These are phyloP conservation scores for Aspergillus homomorphus DNA, from an alignment of 495 filamentous ascomycete species.

Conservation along the genomic window DNA sequence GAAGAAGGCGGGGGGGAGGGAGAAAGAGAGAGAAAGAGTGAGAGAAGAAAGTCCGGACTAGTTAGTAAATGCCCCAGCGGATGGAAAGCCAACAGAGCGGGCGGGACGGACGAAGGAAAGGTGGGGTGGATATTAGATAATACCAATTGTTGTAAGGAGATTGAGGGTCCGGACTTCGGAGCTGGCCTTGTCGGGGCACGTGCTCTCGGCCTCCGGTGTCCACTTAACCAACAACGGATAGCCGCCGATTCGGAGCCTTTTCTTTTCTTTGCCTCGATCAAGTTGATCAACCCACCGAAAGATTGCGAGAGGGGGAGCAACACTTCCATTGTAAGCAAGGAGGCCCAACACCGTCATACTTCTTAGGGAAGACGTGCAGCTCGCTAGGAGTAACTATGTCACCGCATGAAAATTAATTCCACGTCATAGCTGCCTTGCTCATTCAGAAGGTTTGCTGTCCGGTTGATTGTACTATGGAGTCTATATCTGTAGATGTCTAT, in stretches of 20 bases:
- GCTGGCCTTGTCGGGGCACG: constrained; percentile 5
- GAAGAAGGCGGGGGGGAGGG: constrained; percentile 4
- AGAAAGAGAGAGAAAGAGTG: not conserved
- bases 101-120: not conserved
- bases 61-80: not conserved
- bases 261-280: not conserved
- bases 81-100: not conserved
- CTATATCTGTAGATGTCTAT: not conserved
- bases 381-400: not conserved
- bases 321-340: not conserved
- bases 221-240: too few relatives aligned
- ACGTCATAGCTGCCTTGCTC: not conserved
- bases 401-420: not conserved
- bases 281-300: not conserved
- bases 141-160: not conserved
- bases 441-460: not conserved
- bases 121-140: not conserved
- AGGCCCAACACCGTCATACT: not conserved
- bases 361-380: not conserved
- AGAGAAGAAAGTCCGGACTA: constrained; percentile 9
- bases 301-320: too few relatives aligned
- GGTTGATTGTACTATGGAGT: not conserved
- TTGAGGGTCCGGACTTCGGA: constrained; percentile 12
- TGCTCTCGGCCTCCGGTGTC: constrained; percentile 2
- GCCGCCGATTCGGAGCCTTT: constrained; percentile 4